These are phyloP conservation scores for Ophiostoma perfectum DNA, from an alignment of 2,329 filamentous ascomycete genomes.

Conservation along the genomic window DNA sequence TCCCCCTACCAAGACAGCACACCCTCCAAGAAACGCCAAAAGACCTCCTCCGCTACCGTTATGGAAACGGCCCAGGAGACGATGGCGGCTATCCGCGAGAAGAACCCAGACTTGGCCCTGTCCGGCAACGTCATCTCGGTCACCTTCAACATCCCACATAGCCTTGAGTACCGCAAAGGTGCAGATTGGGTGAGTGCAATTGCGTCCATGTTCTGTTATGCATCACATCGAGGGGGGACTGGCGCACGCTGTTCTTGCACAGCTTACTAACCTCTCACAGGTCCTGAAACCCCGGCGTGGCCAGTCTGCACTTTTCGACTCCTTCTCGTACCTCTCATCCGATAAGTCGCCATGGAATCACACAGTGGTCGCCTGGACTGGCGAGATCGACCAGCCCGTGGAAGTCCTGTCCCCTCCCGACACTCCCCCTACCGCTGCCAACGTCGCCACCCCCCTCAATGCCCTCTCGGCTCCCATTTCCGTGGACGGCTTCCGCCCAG, in stretches of 20 bases:
- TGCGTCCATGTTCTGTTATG: conserved; percentile 25
- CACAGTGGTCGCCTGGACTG: conserved; percentile 90
- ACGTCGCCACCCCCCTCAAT: conserved; percentile 54
- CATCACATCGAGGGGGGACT: too few relatives aligned
- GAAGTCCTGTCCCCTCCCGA: conserved; percentile 44
- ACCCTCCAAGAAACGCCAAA: conserved; percentile 36
- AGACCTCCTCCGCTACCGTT: conserved; percentile 3
- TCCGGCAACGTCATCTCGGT: conserved; percentile 63
- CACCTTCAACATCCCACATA: conserved; percentile 59
- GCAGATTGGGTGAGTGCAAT: conserved; percentile 53
- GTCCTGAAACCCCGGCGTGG: conserved; percentile 72
- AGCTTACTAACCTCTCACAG: conserved; percentile 46
- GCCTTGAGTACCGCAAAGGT: conserved; percentile 52
- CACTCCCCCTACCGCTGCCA: conserved; percentile 45
- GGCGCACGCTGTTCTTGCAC: conserved; percentile 33
- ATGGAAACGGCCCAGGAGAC: conserved; percentile 46
- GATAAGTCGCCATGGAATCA: conserved; percentile 81
- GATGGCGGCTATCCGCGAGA: conserved; percentile 50
- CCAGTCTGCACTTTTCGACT: conserved; percentile 88
- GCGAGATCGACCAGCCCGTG: conserved; percentile 62
- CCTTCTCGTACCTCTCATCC: conserved; percentile 83
- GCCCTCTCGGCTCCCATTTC: conserved; percentile 76
- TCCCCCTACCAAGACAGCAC: conserved; percentile 32
- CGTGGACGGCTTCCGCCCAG: conserved; percentile 61
- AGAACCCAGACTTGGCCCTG: conserved; percentile 52